Conservation (phyloP, 1,284 basidiomycete genomes). For the Marasmius tenuissimus region DNA sequence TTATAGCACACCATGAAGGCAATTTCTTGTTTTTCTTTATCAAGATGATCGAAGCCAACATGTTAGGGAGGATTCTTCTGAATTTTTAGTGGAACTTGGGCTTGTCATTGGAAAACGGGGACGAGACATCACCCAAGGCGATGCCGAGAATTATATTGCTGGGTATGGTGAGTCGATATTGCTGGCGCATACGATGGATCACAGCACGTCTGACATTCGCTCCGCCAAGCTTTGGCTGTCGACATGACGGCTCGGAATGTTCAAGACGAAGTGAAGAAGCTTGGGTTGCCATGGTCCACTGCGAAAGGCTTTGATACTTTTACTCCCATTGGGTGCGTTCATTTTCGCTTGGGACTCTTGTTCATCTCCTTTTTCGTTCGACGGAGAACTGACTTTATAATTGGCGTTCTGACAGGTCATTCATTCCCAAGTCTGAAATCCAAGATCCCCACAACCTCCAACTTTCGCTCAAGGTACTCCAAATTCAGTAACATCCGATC, state of each 20-base stretch:
- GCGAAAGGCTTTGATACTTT: slow-evolving; percentile 93
- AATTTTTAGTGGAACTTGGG: not conserved
- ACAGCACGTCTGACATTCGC: not conserved
- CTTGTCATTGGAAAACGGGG: not conserved
- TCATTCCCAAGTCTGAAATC: slow-evolving; percentile 78
- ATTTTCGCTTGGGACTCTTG: not conserved
- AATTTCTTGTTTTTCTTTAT: slow-evolving; percentile 12
- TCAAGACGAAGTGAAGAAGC: slow-evolving; percentile 91
- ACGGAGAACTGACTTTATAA: not conserved
- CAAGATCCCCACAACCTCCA: slow-evolving; percentile 75
- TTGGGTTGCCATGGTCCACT: slow-evolving; percentile 92
- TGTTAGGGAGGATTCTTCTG: not conserved
- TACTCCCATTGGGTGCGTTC: slow-evolving; percentile 65
- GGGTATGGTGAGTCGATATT: not conserved
- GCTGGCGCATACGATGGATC: not conserved
- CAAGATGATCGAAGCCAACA: not conserved
- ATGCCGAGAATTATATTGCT: not conserved
- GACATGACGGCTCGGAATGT: slow-evolving; percentile 97
- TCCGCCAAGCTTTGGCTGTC: slow-evolving; percentile 76
- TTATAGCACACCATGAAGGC: slow-evolving; percentile 93
- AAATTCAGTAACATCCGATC: not conserved
- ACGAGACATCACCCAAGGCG: not conserved
- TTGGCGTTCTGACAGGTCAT: slow-evolving; percentile 46
- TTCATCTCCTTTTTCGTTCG: not conserved
- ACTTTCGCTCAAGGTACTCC: slow-evolving; percentile 69